Evolutionary conservation across 225 moss, liverwort and hornwort species (phyloP), one percentile per base, ranked within the genome.

Genomic region (Lunularia cruciata): DNA sequence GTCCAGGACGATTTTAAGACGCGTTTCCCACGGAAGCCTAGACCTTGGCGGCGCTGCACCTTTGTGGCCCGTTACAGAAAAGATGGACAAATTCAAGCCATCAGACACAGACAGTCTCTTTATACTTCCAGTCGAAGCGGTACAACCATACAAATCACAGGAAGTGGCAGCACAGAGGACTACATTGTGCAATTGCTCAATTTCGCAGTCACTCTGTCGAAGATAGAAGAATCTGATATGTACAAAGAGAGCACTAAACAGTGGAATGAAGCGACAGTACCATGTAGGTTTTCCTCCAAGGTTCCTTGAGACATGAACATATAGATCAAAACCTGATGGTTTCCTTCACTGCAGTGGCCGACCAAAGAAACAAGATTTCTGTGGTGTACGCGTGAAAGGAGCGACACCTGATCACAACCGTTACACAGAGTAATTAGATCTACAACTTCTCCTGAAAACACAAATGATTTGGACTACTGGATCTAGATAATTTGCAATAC

Each of bases 261-360:
- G 5, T 11, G 43, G 43, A 43, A 16, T 11, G 43, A 16, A 43
- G 43, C 43, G 0, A 3, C 16, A 43, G 5, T 67, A 51, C 66
- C 66, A 34, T 5, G 3, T 5, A 68, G 23, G 19, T 68, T 53
- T 20, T 55, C 53, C 27, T 56, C 16, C 35, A 68, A 36, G 2
- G 68, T 68, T 37, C 68, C 68, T 68, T 68, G 37, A 15, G 54
- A 23, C 68, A 68, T 68, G 27, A 34, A 55, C 6, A 26, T 54
- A 11, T 68, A 68, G 15, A 68, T 26, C 3, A 68, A 27, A 37
- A 68, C 15, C 51, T 55, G 34, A 53, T 68, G 68, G 15, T 30
- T 53, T 36, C 20, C 39, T 42, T 68, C 53, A 30, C 18, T 25
- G 38, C 68, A 55, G 30, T 38, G 55, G 25, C 68, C 68, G 2